Evolutionary conservation across 1,284 basidiomycete genomes (phyloP).

Genomic region (Boletus mariae): DNA sequence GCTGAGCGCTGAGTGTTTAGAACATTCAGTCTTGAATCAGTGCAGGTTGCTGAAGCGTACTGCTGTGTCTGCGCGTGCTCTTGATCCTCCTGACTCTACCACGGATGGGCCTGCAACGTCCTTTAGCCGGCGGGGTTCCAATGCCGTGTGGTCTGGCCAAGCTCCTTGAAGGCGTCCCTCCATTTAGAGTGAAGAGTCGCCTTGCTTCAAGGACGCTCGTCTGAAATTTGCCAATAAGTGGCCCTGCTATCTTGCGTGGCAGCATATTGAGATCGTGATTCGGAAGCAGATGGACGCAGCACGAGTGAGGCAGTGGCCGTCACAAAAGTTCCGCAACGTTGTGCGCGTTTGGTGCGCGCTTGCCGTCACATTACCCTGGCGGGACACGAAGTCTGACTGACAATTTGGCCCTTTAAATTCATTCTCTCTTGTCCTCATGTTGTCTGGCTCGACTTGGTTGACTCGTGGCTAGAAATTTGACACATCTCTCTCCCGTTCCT

Average conservation of each 20-base stretch:
- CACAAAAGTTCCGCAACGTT: constrained; percentile 13
- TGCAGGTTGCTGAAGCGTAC: constrained; percentile 7
- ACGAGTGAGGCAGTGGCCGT: constrained; percentile 11
- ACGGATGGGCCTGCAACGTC: neutral
- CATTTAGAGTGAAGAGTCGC: neutral
- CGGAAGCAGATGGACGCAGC: constrained; percentile 18
- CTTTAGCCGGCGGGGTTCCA: constrained; percentile 11
- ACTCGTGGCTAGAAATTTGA: neutral
- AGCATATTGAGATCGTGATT: constrained; percentile 4
- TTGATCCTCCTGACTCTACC: neutral
- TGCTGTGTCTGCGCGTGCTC: neutral
- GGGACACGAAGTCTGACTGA: constrained; percentile 17
- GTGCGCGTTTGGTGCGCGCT: constrained; percentile 26
- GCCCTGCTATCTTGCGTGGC: neutral
- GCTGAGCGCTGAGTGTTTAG: neutral
- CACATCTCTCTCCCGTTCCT: neutral
- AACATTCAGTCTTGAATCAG: constrained; percentile 1
- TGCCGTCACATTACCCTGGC: constrained; percentile 24
- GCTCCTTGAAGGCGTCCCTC: neutral
- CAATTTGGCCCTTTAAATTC: constrained; percentile 11
- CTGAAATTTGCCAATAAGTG: neutral
- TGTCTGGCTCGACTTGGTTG: neutral
- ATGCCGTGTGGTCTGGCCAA: constrained; percentile 10
- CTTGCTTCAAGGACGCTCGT: constrained; percentile 6
- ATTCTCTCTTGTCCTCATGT: constrained; percentile 1